Conservation (phyloP, 257 asterid species). For the Gynochthodes officinalis region DNA sequence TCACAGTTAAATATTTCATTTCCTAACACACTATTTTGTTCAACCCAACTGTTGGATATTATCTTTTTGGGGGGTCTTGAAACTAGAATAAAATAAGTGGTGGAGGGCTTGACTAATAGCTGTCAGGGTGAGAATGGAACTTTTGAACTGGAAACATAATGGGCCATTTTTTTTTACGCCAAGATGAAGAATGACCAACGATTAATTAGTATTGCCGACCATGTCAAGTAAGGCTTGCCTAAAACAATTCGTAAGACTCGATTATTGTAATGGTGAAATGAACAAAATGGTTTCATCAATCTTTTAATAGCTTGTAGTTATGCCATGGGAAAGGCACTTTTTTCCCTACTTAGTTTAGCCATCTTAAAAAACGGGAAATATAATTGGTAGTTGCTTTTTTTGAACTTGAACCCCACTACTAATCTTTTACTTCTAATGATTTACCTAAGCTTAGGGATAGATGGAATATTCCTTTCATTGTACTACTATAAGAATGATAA, state of each 20-base stretch:
- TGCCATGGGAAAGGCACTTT: constrained; percentile 14
- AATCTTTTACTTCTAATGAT: neutral
- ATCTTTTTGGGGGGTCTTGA: no score
- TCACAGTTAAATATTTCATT: no score
- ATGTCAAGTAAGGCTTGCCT: neutral
- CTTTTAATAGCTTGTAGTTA: constrained; percentile 18
- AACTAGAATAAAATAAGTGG: no score
- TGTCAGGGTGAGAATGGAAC: neutral
- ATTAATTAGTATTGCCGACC: neutral
- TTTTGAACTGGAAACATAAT: neutral
- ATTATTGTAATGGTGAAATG: constrained; percentile 25
- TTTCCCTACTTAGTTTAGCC: constrained; percentile 19
- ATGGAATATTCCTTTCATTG: no score
- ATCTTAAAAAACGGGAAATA: neutral
- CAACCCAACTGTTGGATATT: no score
- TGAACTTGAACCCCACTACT: no score
- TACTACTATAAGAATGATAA: no score
- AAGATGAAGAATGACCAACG: neutral
- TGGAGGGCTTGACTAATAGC: neutral
- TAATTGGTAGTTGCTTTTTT: no score
- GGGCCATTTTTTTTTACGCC: neutral
- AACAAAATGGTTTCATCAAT: constrained; percentile 42
- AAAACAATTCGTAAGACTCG: neutral
- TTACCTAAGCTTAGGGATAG: no score
- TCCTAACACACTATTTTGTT: no score